Evolutionary conservation across 306 rosid genomes (phyloP), one percentile per base, ranked within the genome.

Genomic region (Dryas octopetala): DNA sequence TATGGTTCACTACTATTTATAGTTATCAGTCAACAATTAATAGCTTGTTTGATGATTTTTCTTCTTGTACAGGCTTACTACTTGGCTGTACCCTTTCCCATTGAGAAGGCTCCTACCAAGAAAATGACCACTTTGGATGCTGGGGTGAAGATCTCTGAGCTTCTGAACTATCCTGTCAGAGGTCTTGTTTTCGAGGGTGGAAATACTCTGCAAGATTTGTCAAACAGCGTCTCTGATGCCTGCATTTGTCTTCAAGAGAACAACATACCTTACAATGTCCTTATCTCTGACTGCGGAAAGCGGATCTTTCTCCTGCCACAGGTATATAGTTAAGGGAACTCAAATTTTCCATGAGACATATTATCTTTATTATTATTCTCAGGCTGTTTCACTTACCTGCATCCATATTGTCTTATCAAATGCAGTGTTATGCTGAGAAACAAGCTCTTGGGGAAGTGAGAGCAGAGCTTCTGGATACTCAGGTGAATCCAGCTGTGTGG

Each of bases 401-500:
- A 4, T 45, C 7, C n/a, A 15, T 15, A 4, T 68, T 16, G 44
- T 50, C 41, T 23, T 53, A 59, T 67, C 49, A 23, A 32, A 54
- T 66, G 26, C 92, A 93, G 98, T 93, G 98, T 77, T 93, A 89
- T 80, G 97, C 98, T 57, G 98, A 93, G 89, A 93, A 93, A 80
- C 98, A 93, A 87, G 97, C 98, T 47, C 97, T 93, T 5, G 98
- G 96, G 74, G 97, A 93, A 84, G 98, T 93, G 83, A 80, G 85
- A 43, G 85, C 91, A 26, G 98, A 93, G 86, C 84, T 93, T 53
- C 90, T 93, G 59, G 98, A 93, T 83, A 93, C 98, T 17, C 98
- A 93, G 88, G 98, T 93, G 81, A 93, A 93, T 71, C 98, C 98
- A n/a, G 98, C 98, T 4, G 98, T 91, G 74, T 93, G 98, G 98